These are phyloP conservation scores for Bonia amplexicaulis DNA, from an alignment of 176 grass and related monocot species.

Conservation along the genomic window DNA sequence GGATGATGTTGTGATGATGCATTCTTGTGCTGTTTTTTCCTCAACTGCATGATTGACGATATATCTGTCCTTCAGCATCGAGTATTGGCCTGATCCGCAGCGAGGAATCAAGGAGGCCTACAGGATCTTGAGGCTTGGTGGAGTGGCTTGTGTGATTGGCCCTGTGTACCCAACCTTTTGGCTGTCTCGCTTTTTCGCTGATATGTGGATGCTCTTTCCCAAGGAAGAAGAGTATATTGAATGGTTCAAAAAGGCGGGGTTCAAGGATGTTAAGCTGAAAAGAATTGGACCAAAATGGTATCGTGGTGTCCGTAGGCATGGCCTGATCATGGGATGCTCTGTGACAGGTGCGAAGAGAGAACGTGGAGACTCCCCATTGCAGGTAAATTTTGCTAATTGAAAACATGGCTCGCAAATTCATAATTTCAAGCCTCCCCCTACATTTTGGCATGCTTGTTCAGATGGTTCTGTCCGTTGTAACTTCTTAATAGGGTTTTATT, in stretches of 20 bases:
- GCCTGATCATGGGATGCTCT: constrained; percentile 93
- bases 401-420: background rate
- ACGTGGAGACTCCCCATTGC: constrained; percentile 64
- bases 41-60: background rate
- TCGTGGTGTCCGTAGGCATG: constrained; percentile 77
- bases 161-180: constrained; percentile 92
- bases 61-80: constrained; percentile 47
- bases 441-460: background rate
- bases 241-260: constrained; percentile 90
- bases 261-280: constrained; percentile 81
- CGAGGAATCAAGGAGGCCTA: constrained; percentile 93
- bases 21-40: background rate
- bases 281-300: constrained; percentile 98
- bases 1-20: background rate
- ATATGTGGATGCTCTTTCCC: constrained; percentile 98
- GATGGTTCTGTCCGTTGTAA: background rate
- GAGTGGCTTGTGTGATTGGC: constrained; percentile 76
- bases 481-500: background rate
- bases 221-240: constrained; percentile 96
- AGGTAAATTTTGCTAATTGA: constrained; percentile 29
- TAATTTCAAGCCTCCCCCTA: background rate
- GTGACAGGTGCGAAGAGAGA: constrained; percentile 78
- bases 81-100: constrained; percentile 94
- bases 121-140: constrained; percentile 73
- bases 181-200: constrained; percentile 82